Conservation (phyloP, 768 basidiomycete species). For the Rhodotorula sphaerocarpa region DNA sequence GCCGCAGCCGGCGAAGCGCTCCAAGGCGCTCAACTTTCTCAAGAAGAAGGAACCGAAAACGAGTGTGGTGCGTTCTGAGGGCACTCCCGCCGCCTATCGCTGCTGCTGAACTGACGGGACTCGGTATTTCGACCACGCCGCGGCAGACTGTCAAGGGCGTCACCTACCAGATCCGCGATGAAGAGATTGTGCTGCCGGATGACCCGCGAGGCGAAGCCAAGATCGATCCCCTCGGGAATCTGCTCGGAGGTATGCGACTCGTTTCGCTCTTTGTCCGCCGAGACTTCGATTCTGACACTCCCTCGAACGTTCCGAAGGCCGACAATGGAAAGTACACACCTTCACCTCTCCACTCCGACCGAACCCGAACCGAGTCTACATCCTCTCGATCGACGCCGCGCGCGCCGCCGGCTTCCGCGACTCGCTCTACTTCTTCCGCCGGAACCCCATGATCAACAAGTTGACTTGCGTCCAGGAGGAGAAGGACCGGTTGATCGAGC, state of each 20-base stretch:
- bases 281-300: not conserved
- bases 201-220: conserved; percentile 84
- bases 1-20: conserved; percentile 1
- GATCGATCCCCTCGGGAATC: conserved; percentile 72
- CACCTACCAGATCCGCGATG: conserved; percentile 70
- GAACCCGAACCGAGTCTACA: conserved; percentile 74
- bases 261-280: not conserved
- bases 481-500: conserved; percentile 82
- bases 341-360: conserved; percentile 71
- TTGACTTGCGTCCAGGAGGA: conserved; percentile 79
- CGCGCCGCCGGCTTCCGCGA: conserved; percentile 92
- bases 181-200: conserved; percentile 75
- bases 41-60: conserved; percentile 42
- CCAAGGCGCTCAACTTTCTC: conserved; percentile 35
- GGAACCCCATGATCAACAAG: conserved; percentile 82
- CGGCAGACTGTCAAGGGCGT: conserved; percentile 54
- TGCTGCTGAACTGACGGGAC: no score
- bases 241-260: conserved; percentile 68
- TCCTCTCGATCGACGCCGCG: conserved; percentile 96
- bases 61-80: conserved; percentile 9
- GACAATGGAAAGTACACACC: conserved; percentile 78
- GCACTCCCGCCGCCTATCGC: not conserved
- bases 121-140: not conserved
- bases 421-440: conserved; percentile 94
- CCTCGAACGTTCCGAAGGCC: conserved; percentile 50